Conservation (phyloP, 345 rosid genomes). For the Aquilaria malaccensis region DNA sequence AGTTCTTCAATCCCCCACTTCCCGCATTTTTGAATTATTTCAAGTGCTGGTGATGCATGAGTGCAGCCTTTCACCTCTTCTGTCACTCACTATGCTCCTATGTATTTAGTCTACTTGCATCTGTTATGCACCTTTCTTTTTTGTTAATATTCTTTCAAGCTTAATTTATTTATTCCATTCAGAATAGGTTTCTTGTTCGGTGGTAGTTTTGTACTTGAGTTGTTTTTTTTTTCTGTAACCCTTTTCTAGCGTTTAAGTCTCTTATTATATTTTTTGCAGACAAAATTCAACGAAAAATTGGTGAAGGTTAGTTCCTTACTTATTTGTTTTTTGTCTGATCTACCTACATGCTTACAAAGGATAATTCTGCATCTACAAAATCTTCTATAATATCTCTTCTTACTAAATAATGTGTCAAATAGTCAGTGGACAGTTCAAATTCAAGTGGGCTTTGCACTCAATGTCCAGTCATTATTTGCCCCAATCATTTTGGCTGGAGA, state of each 20-base stretch:
- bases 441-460: background rate
- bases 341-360: no score
- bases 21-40: no score
- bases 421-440: no score
- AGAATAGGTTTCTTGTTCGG: conserved; percentile 1
- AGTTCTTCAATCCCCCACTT: no score
- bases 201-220: conserved; percentile 1
- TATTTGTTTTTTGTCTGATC: background rate
- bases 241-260: background rate
- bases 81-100: no score
- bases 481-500: background rate
- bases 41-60: no score
- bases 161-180: background rate
- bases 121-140: no score
- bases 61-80: no score
- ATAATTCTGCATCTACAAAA: no score
- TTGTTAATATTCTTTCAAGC: background rate
- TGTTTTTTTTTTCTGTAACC: conserved; percentile 10
- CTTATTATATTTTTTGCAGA: conserved; percentile 31
- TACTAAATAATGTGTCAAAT: no score
- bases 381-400: no score
- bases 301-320: conserved; percentile 44
- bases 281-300: conserved; percentile 56
- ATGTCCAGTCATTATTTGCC: background rate
- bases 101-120: no score